Evolutionary conservation across 495 filamentous ascomycete species (phyloP), one percentile per base, ranked within the genome.

Genomic region (Xylaria palmicola): DNA sequence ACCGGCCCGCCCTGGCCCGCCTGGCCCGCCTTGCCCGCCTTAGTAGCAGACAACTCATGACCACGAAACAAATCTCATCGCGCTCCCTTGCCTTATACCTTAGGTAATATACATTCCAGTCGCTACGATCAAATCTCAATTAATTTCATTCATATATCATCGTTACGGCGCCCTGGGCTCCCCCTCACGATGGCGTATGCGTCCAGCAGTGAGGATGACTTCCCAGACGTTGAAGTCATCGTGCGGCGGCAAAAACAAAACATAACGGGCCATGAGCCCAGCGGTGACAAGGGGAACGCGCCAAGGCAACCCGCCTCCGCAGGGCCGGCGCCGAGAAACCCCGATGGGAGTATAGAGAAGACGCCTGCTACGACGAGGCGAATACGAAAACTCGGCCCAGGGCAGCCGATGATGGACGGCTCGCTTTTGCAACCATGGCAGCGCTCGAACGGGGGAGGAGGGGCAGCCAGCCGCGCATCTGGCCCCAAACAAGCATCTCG

Each of bases 391-490:
- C 51, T 72, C 17, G 67, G 60, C 7, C 66, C 58, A 20, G 49
- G 54, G 12, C 69, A 69, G 41, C 36, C 65, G 10, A 34, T 63
- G 10, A 34, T 62, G 10, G 67, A 60, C n/a, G 43, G 58, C 4
- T 67, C 69, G 10, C 69, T 72, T n/a, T 41, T 67, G 30, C 66
- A 66, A 15, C 69, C 67, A 0, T 61, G 59, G 59, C 64, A 58
- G 55, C 44, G 47, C 9, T 39, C 36, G 3, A 32, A 39, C 26
- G 13, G 29, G 12, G 36, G 13, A 22, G 43, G 41, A 19, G 57
- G 29, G 6, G 12, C 39, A 19, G 10, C 15, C n/a, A 26, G 37
- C 26, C 47, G 37, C 6, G 5, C 36, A n/a, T 37, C 57, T 10
- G 20, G 22, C n/a, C 22, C 30, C 22, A 50, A 26, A 30, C 13